Conservation (phyloP, 805 yeast genomes). For the Wilhelminamyces savonicus region DNA sequence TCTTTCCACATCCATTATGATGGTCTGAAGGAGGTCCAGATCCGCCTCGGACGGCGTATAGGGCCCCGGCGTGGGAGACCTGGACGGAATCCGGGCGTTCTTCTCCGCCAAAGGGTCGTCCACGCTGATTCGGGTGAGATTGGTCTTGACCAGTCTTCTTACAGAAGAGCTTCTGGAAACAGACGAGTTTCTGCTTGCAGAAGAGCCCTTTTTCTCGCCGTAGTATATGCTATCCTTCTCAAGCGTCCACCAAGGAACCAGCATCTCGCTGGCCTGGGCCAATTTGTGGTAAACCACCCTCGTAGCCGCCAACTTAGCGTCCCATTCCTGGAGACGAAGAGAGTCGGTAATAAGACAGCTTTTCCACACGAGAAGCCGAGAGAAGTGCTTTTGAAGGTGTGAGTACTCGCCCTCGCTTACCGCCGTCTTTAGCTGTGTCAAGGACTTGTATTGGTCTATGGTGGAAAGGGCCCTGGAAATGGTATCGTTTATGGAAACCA, state of each 20-base stretch:
- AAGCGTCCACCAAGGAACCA: constrained; percentile 32
- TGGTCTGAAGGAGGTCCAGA: constrained; percentile 33
- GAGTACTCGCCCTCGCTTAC: constrained; percentile 24
- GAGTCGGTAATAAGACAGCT: constrained; percentile 28
- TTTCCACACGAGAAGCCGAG: constrained; percentile 34
- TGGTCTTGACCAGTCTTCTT: constrained; percentile 2
- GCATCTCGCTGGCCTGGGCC: constrained; percentile 19
- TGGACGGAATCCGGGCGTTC: constrained; percentile 2
- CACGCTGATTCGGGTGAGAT: constrained; percentile 13
- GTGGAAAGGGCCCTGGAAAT: constrained; percentile 32
- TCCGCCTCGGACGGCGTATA: constrained; percentile 17
- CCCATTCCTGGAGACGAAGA: constrained; percentile 30
- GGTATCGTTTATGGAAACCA: constrained; percentile 26
- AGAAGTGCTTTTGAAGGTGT: constrained; percentile 14
- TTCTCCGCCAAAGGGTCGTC: constrained; percentile 12
- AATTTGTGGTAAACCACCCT: constrained; percentile 32
- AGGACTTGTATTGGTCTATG: constrained; percentile 26
- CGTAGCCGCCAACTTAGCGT: constrained; percentile 17
- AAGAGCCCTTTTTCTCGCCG: not conserved
- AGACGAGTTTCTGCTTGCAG: not conserved
- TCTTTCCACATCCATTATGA: constrained; percentile 47
- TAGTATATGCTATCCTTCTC: constrained; percentile 23
- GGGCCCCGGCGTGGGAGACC: constrained; percentile 1
- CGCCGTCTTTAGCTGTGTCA: constrained; percentile 18
- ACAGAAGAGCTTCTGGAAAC: not conserved